Percentiles rank a stretch among this genome's conserved stretches.
These are phyloP conservation scores for Solanum okadae DNA, from an alignment of 257 asterid genomes.

Conservation along the genomic window DNA sequence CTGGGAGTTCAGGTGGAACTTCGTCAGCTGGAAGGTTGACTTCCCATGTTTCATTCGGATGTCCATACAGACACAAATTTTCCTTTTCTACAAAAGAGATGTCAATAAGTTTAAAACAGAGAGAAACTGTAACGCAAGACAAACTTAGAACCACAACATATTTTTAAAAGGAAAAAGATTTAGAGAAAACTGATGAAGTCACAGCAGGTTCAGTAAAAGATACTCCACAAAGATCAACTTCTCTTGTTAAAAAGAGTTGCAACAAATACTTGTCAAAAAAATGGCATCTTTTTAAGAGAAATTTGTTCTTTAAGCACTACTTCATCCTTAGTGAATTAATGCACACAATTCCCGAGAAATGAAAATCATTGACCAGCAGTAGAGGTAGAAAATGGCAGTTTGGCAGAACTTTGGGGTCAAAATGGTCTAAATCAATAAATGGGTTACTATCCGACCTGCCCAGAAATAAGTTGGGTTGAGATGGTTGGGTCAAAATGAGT, in stretches of 20 bases:
- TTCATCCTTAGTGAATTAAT: not conserved
- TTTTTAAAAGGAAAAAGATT: not conserved
- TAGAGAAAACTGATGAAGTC: not conserved
- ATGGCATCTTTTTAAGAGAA: not conserved
- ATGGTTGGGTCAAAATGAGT: not conserved
- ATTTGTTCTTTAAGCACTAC: not conserved
- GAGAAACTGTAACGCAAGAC: not conserved
- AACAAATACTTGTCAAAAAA: not conserved
- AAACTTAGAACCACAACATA: not conserved
- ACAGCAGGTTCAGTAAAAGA: not conserved
- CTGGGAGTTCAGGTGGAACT: slow-evolving; percentile 45
- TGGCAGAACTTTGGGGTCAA: not conserved
- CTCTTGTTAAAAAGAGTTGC: not conserved
- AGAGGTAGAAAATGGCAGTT: not conserved
- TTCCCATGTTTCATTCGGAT: slow-evolving; percentile 82
- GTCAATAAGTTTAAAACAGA: not conserved
- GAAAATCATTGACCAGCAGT: not conserved
- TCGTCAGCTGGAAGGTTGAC: slow-evolving; percentile 72
- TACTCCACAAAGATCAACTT: not conserved
- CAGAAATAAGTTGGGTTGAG: not conserved
- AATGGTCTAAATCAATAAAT: not conserved
- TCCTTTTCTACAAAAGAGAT: slow-evolving; percentile 56
- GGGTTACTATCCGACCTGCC: not conserved
- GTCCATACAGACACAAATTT: slow-evolving; percentile 84
- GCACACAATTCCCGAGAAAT: not conserved